Base-by-base conservation (phyloP, 352 stramenopile species). In the Phytophthora pluvialis region DNA sequence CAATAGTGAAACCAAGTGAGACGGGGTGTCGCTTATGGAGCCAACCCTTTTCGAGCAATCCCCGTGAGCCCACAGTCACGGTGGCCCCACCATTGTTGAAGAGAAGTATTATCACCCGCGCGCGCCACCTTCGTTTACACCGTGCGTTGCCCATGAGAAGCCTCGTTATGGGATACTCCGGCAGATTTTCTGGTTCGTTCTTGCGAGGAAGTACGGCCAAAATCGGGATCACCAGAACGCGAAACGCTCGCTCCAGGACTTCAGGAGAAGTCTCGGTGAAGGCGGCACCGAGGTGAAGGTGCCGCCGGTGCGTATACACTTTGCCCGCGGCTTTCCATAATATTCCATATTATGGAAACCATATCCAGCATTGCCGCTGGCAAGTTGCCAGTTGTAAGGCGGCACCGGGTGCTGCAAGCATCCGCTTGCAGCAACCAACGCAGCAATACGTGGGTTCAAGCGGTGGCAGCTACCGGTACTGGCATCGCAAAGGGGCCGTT, bases 1-100 rank as follows among this genome's bases (percentile, higher is more conserved):
- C 6, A 18, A 38, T 64, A 58, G 29, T 55, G 35, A 56, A 50
- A 44, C 6, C 40, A 47, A 61, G 32, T 47, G 13, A 61, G 11
- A 46, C 48, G 15, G 36, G 18, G 33, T 61, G 42, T 64, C 56
- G 56, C 56, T 9, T 36, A 42, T 42, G 38, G 6, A 51, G 32
- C 9, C 28, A 33, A 12, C 51, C 38, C 51, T 53, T 43, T 51
- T 60, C 29, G 1, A 45, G 52, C 52, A 51, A 60, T 51, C 31
- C n/a, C n/a, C 21, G 13, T 57, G 49, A n/a, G n/a, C n/a, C n/a
- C n/a, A n/a, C n/a, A n/a, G n/a, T n/a, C n/a, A n/a, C n/a, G n/a
- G n/a, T n/a, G n/a, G n/a, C n/a, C n/a, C n/a, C n/a, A n/a, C n/a
- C n/a, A n/a, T n/a, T n/a, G n/a, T 36, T 50, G 13, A 39, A 12